These are phyloP conservation scores for Trichosporon inkin DNA, from an alignment of 1,284 basidiomycete genomes.

Conservation along the genomic window DNA sequence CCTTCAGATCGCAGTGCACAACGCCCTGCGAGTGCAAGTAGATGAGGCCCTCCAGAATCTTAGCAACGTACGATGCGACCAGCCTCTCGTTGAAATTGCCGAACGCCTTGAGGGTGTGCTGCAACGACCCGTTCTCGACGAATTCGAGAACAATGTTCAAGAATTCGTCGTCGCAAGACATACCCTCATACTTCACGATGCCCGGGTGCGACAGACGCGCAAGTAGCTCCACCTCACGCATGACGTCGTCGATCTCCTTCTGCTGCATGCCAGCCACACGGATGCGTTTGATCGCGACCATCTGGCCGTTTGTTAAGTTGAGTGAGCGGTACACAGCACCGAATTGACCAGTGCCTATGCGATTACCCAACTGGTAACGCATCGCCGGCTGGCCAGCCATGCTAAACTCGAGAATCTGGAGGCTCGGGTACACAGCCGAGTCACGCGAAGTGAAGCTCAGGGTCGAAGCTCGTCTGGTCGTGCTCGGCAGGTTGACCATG, in stretches of 20 bases:
- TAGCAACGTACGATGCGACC: conserved; percentile 83
- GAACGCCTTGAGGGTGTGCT: conserved; percentile 83
- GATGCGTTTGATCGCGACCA: conserved; percentile 92
- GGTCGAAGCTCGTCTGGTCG: conserved; percentile 22
- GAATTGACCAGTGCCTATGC: conserved; percentile 93
- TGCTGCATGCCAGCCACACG: conserved; percentile 78
- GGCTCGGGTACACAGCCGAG: conserved; percentile 54
- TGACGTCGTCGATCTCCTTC: conserved; percentile 76
- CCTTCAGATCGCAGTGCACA: conserved; percentile 20
- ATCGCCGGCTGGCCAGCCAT: conserved; percentile 70
- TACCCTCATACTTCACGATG: conserved; percentile 90
- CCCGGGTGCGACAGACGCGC: conserved; percentile 84
- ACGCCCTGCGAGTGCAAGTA: conserved; percentile 82
- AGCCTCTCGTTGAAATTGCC: conserved; percentile 85
- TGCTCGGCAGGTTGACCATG: conserved; percentile 35
- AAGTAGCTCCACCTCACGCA: conserved; percentile 85
- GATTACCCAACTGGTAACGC: conserved; percentile 89
- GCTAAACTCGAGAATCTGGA: conserved; percentile 71
- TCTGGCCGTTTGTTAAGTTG: conserved; percentile 85
- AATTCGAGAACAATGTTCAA: conserved; percentile 92
- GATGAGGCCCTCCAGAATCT: conserved; percentile 85
- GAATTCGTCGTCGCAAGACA: conserved; percentile 80
- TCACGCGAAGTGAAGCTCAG: conserved; percentile 27
- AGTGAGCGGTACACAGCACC: conserved; percentile 90
- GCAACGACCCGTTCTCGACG: conserved; percentile 88